Percentiles rank a stretch among this genome's conserved stretches.
Conservation (phyloP, 1,284 basidiomycete genomes). For the Fistulinella cinereoalba region DNA sequence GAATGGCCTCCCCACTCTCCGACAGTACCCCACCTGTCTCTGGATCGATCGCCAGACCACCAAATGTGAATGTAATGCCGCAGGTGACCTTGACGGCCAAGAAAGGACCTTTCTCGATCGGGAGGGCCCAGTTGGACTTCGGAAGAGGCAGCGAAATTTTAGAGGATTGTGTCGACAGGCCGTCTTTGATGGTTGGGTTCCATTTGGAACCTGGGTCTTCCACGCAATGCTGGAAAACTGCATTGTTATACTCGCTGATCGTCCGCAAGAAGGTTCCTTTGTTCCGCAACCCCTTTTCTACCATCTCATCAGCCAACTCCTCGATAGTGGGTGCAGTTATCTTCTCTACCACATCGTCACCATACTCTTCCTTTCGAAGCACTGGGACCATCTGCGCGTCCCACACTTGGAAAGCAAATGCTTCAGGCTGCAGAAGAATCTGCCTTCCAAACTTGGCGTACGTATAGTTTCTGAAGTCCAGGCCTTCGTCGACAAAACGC, state of each 20-base stretch:
- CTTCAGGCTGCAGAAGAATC: conserved; percentile 55
- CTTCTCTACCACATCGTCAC: conserved; percentile 54
- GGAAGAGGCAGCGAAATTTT: conserved; percentile 34
- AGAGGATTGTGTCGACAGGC: conserved; percentile 46
- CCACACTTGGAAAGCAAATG: conserved; percentile 63
- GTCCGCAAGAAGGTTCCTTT: conserved; percentile 45
- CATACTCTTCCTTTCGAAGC: conserved; percentile 63
- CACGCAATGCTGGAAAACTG: conserved; percentile 38
- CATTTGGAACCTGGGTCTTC: conserved; percentile 41
- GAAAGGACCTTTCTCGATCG: conserved; percentile 51
- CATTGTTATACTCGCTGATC: conserved; percentile 49
- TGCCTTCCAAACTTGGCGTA: conserved; percentile 64
- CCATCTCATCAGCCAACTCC: conserved; percentile 49
- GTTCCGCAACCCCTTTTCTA: conserved; percentile 44
- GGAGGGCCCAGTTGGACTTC: conserved; percentile 62
- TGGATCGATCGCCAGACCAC: conserved; percentile 59
- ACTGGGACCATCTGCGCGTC: conserved; percentile 44
- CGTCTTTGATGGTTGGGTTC: conserved; percentile 65
- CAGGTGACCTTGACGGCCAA: conserved; percentile 65
- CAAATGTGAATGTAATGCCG: conserved; percentile 71
- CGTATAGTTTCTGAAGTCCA: conserved; percentile 68
- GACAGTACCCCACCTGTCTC: conserved; percentile 50
- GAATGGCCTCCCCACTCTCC: conserved; percentile 40
- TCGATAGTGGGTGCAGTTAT: conserved; percentile 48
- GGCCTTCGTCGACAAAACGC: conserved; percentile 68